Base-by-base conservation (phyloP, 495 filamentous ascomycete genomes). In the Aspergillus cavernicola region DNA sequence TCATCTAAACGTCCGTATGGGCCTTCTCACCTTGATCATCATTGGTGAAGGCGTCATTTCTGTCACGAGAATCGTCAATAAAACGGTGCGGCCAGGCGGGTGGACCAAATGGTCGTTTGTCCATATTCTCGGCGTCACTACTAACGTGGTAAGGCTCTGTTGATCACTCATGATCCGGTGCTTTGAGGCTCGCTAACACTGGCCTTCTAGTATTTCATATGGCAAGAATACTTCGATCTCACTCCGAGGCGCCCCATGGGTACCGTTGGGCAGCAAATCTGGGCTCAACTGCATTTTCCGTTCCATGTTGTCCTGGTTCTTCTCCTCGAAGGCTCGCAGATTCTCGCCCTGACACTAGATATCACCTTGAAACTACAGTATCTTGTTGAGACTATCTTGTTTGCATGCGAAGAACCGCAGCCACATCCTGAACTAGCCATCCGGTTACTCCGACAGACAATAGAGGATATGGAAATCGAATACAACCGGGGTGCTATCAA, bases 141-240 rank as follows among this genome's bases (percentile, higher is more conserved):
- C 71, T 2, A 68, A 71, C 51, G 74, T 78, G 42, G 74, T 81
- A 58, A 60, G 79, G 51, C 62, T 69, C 32, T 57, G 67, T 56
- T 41, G 56, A 38, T 48, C 59, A n/a, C 45, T 68, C 15, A 55
- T 65, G 24, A 62, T 74, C 1, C 13, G n/a, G 32, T 46, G 12
- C 16, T 23, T 15, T 42, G 2, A 11, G 35, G 29, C 7, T 10
- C n/a, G 35, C 73, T 68, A 38, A 58, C 29, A 5, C 12, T 13
- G 18, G 67, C 62, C 54, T 58, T 56, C 54, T 33, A 82, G 80
- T 88, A 87, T 65, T 73, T 89, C 51, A 63, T 85, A 26, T 89
- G 80, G 74, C 84, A 86, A 70, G 75, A 84, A 47, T 89, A 90
- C 66, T 88, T 85, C 52, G 85, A 89, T 63, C 75, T 73, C n/a